These are phyloP conservation scores for Puccinia coronata DNA, from an alignment of 1,284 basidiomycete species.

Conservation along the genomic window DNA sequence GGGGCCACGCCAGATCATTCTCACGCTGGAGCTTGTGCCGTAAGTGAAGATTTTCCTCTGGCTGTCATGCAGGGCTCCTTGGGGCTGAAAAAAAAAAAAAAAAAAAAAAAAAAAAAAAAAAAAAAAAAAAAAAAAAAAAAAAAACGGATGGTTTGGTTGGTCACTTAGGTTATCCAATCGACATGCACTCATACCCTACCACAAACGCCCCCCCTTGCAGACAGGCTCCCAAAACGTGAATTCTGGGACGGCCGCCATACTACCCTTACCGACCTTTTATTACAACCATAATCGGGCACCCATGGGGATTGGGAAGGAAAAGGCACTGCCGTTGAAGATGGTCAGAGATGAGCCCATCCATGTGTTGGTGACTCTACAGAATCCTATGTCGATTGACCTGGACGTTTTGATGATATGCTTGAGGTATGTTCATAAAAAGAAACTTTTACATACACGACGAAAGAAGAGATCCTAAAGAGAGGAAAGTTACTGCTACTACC, in stretches of 20 bases:
- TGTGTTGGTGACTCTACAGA: slow-evolving; percentile 38
- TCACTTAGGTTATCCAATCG: slow-evolving; percentile 17
- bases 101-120: no score
- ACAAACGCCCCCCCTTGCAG: not conserved
- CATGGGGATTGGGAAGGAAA: not conserved
- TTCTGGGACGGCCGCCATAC: not conserved
- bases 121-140: no score
- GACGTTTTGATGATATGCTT: slow-evolving; percentile 29
- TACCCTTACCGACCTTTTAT: slow-evolving; percentile 26
- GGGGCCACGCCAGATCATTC: slow-evolving; percentile 9
- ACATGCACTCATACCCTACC: slow-evolving; percentile 26
- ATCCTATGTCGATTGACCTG: slow-evolving; percentile 35
- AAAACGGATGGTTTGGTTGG: no score
- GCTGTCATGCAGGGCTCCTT: no score
- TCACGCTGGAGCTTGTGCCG: slow-evolving; percentile 30
- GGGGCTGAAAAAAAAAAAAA: not conserved
- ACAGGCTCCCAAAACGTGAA: not conserved
- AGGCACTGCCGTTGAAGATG: slow-evolving; percentile 14
- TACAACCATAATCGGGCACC: slow-evolving; percentile 27
- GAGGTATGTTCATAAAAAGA: not conserved
- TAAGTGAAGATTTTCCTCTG: not conserved
- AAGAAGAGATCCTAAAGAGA: no score
- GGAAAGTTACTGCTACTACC: no score
- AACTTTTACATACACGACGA: not conserved
- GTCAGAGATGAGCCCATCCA: slow-evolving; percentile 26